phyloP scores from a whole-genome alignment of 2,329 filamentous ascomycete species.

The Fonsecaea nubica region DNA sequence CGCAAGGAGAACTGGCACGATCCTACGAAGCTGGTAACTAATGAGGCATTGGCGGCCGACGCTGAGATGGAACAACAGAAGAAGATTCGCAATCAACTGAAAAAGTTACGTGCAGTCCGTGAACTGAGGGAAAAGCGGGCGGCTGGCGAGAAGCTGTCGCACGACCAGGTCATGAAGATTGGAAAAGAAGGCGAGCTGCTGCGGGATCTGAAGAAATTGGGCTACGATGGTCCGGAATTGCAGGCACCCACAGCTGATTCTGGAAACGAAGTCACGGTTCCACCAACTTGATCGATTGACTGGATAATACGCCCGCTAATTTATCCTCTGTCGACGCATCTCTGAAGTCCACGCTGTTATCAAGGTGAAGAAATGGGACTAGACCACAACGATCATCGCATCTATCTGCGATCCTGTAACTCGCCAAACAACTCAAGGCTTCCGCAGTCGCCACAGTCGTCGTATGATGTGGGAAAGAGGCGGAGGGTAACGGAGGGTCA shows the following conservation, averaged over 20 bases:
- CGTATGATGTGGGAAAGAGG: not conserved
- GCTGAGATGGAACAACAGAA: conserved; percentile 83
- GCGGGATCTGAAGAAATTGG: conserved; percentile 81
- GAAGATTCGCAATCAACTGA: conserved; percentile 87
- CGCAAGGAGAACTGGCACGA: conserved; percentile 42
- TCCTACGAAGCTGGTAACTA: conserved; percentile 39
- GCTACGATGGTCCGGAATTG: conserved; percentile 74
- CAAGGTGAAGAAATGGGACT: not conserved
- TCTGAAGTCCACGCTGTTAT: not conserved
- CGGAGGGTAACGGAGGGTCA: not conserved
- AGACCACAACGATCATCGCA: not conserved
- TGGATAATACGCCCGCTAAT: not conserved
- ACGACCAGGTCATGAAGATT: conserved; percentile 96
- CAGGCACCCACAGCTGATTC: conserved; percentile 15
- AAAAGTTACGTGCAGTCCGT: conserved; percentile 92
- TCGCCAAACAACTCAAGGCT: not conserved
- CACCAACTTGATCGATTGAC: not conserved
- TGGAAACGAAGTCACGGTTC: conserved; percentile 1
- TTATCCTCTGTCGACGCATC: not conserved
- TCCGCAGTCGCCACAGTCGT: not conserved
- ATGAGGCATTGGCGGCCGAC: conserved; percentile 57
- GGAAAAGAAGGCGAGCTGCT: conserved; percentile 96
- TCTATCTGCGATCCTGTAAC: not conserved
- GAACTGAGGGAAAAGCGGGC: conserved; percentile 93
- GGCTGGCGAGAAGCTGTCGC: conserved; percentile 78